A percentile compares a stretch with the other conserved stretches of the same genome.
phyloP scores from a whole-genome alignment of 768 basidiomycete genomes.

The Lactarius tabidus region DNA sequence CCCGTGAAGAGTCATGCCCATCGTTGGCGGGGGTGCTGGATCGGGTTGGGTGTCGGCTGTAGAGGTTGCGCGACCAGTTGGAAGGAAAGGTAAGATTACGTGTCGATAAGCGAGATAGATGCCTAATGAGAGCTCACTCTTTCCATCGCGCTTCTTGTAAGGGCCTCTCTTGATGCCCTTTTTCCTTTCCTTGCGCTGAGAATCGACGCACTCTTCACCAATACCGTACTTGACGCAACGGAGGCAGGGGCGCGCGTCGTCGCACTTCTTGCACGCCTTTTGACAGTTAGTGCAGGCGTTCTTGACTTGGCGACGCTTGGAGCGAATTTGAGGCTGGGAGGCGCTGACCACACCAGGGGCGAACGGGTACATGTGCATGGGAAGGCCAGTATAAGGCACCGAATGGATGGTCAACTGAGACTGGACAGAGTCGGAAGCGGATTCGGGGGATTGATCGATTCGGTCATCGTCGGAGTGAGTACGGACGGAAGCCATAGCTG shows the following conservation, averaged over 20 bases:
- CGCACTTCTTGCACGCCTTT: conserved; percentile 90
- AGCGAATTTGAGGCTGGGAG: conserved; percentile 50
- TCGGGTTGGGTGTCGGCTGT: conserved; percentile 43
- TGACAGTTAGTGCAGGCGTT: conserved; percentile 90
- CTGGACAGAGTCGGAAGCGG: conserved; percentile 35
- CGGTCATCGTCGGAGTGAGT: conserved; percentile 37
- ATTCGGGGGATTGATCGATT: conserved; percentile 30
- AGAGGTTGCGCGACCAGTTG: conserved; percentile 52
- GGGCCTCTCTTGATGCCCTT: conserved; percentile 83
- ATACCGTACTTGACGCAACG: conserved; percentile 91
- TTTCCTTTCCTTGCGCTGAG: conserved; percentile 88
- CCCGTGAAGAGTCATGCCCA: conserved; percentile 32
- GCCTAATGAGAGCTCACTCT: conserved; percentile 50
- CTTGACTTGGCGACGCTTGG: conserved; percentile 86
- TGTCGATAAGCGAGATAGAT: conserved; percentile 22
- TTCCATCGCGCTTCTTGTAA: conserved; percentile 95
- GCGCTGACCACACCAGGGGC: conserved; percentile 43
- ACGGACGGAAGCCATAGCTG: conserved; percentile 26
- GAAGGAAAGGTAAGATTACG: conserved; percentile 25
- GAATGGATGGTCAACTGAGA: conserved; percentile 51
- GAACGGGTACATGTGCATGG: conserved; percentile 71
- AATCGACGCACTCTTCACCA: conserved; percentile 83
- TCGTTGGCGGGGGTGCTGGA: conserved; percentile 35
- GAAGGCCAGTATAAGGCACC: conserved; percentile 48
- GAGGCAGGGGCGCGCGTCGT: conserved; percentile 87